Evolutionary conservation across 139 green algal species (phyloP).

Genomic region (Chlorokybus atmophyticus): DNA sequence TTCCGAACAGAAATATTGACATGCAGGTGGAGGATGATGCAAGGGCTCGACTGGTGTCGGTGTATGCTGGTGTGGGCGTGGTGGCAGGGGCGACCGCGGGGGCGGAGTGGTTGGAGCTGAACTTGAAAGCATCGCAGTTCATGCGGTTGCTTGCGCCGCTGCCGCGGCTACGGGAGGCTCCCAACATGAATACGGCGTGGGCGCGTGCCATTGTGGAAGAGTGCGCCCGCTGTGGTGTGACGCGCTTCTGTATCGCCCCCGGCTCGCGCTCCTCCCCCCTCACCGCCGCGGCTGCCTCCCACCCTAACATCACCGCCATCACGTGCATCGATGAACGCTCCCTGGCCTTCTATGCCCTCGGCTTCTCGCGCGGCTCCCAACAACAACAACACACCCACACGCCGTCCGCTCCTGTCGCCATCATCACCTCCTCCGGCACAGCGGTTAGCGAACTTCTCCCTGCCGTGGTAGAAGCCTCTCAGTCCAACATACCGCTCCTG

Average conservation of each 20-base stretch:
- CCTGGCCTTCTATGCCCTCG: conserved; percentile 90
- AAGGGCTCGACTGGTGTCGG: conserved; percentile 33
- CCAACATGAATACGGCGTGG: conserved; percentile 27
- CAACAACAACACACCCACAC: no score
- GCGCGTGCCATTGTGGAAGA: conserved; percentile 59
- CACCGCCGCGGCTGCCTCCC: conserved; percentile 56
- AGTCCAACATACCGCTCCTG: conserved; percentile 68
- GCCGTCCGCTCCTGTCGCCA: conserved; percentile 36
- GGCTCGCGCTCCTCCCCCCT: conserved; percentile 86
- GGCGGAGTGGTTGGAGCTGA: conserved; percentile 85
- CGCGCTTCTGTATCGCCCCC: conserved; percentile 83
- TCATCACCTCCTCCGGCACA: conserved; percentile 77
- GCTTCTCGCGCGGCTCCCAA: conserved; percentile 37
- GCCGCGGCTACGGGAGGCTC: conserved; percentile 6
- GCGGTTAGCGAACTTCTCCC: conserved; percentile 95
- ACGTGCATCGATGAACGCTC: conserved; percentile 90
- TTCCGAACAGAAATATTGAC: no score
- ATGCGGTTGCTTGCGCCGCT: conserved; percentile 34
- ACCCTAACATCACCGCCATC: conserved; percentile 59
- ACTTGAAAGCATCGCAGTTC: conserved; percentile 69
- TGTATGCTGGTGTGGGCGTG: conserved; percentile 91
- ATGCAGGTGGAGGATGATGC: no score
- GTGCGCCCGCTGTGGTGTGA: conserved; percentile 62
- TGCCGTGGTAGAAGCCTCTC: conserved; percentile 74
- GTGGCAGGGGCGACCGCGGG: conserved; percentile 60